Conservation (phyloP, 805 yeast genomes). For the Hanseniaspora lachancei region DNA sequence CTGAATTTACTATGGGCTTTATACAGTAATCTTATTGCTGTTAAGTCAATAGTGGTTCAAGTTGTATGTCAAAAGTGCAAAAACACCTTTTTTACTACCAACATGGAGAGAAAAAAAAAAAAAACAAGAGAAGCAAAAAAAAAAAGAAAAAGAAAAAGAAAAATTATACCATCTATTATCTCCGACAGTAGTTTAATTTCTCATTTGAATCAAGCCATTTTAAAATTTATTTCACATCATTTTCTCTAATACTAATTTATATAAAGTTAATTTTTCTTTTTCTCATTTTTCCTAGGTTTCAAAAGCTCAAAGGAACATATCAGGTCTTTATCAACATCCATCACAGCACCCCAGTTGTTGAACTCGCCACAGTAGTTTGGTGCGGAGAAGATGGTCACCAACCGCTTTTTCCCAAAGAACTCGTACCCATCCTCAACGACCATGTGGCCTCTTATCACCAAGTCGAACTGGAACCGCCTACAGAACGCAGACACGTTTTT, state of each 20-base stretch:
- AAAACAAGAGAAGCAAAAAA: not conserved
- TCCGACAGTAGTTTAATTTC: no score
- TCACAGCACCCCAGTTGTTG: conserved; percentile 93
- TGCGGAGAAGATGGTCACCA: conserved; percentile 70
- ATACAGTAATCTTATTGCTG: no score
- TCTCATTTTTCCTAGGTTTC: conserved; percentile 34
- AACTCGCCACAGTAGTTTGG: conserved; percentile 51
- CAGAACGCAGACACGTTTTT: conserved; percentile 62
- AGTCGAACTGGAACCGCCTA: conserved; percentile 53
- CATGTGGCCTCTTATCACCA: conserved; percentile 77
- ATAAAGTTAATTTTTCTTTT: not conserved
- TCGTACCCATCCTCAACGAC: conserved; percentile 84
- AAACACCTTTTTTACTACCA: no score
- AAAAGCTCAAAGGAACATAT: conserved; percentile 70
- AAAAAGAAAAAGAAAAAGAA: not conserved
- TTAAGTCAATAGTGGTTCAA: no score
- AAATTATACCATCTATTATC: not conserved
- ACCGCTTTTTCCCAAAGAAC: conserved; percentile 57
- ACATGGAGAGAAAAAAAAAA: not conserved
- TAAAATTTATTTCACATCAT: no score
- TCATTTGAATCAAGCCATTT: no score
- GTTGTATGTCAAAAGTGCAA: no score
- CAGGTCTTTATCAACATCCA: conserved; percentile 88
- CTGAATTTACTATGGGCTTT: not conserved
- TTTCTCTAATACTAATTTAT: not conserved